Conservation (phyloP, 768 basidiomycete genomes). For the Suillus hirtellus region DNA sequence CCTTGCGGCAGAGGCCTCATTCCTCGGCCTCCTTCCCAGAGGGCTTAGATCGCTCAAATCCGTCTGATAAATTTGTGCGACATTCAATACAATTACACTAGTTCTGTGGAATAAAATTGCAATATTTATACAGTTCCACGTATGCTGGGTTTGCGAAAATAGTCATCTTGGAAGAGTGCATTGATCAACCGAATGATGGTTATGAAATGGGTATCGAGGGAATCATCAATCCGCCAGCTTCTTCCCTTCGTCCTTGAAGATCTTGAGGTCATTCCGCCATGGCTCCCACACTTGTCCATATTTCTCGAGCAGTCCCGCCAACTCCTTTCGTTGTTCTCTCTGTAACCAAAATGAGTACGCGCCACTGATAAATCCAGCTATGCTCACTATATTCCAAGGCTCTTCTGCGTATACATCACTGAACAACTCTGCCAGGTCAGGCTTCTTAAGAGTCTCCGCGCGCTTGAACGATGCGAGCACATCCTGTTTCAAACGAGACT, state of each 20-base stretch:
- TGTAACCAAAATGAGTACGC: slow-evolving; percentile 30
- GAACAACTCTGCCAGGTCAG: slow-evolving; percentile 79
- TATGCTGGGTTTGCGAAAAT: slow-evolving; percentile 3
- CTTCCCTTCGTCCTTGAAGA: slow-evolving; percentile 72
- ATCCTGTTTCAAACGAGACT: slow-evolving; percentile 64
- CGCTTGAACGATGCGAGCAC: slow-evolving; percentile 78
- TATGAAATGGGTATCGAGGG: not conserved
- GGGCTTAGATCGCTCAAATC: not conserved
- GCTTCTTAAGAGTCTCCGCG: slow-evolving; percentile 69
- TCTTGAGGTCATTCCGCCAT: slow-evolving; percentile 77
- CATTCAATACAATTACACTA: not conserved
- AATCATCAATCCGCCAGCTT: slow-evolving; percentile 43
- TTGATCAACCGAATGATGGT: not conserved
- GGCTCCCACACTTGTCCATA: slow-evolving; percentile 88
- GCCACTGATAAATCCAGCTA: slow-evolving; percentile 9
- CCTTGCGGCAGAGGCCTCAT: too few species aligned
- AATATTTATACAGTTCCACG: slow-evolving; percentile 1
- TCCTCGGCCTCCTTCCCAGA: too few species aligned
- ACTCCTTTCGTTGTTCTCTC: slow-evolving; percentile 84
- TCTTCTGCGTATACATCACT: slow-evolving; percentile 86
- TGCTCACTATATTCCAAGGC: slow-evolving; percentile 80
- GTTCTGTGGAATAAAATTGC: not conserved
- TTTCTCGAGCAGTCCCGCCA: slow-evolving; percentile 72
- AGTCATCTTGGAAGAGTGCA: not conserved
- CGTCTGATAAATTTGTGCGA: not conserved